These are phyloP conservation scores for Cladorrhinum sp. DNA, from an alignment of 2,329 filamentous ascomycete species.

Conservation along the genomic window DNA sequence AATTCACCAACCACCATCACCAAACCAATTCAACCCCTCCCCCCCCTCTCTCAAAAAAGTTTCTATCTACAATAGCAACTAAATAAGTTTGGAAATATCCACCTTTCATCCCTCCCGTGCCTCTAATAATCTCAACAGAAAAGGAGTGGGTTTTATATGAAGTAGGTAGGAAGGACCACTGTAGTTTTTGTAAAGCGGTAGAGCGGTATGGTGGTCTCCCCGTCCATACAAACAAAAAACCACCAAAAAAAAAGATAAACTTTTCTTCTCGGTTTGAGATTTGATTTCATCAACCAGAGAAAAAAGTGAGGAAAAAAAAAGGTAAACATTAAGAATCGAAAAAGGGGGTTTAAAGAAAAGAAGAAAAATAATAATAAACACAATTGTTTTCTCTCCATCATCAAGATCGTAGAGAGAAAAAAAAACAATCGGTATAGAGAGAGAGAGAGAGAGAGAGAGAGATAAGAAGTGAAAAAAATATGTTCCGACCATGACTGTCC, in stretches of 20 bases:
- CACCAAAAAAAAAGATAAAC: not conserved
- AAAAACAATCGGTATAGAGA: not conserved
- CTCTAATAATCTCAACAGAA: too few relatives aligned
- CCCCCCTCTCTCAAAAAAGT: too few relatives aligned
- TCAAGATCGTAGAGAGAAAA: not conserved
- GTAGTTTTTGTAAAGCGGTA: too few relatives aligned
- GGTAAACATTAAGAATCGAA: slow-evolving; percentile 9
- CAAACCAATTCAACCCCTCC: too few relatives aligned
- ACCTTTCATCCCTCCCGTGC: not conserved
- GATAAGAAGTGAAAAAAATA: too few relatives aligned
- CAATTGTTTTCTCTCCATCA: not conserved
- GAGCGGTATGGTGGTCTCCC: too few relatives aligned
- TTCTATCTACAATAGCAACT: not conserved
- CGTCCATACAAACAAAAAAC: too few relatives aligned
- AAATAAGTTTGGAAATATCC: not conserved
- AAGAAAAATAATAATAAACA: slow-evolving; percentile 1
- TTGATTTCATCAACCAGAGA: too few relatives aligned
- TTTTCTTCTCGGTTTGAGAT: not conserved
- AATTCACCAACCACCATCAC: too few relatives aligned
- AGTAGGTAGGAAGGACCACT: too few relatives aligned
- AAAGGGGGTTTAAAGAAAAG: not conserved
- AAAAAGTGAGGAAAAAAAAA: too few relatives aligned
- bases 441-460: not conserved
- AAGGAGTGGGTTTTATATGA: too few relatives aligned
- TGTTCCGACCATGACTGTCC: not conserved